phyloP scores from a whole-genome alignment of 2,329 filamentous ascomycete genomes.

The Pseudogymnoascus sp. region DNA sequence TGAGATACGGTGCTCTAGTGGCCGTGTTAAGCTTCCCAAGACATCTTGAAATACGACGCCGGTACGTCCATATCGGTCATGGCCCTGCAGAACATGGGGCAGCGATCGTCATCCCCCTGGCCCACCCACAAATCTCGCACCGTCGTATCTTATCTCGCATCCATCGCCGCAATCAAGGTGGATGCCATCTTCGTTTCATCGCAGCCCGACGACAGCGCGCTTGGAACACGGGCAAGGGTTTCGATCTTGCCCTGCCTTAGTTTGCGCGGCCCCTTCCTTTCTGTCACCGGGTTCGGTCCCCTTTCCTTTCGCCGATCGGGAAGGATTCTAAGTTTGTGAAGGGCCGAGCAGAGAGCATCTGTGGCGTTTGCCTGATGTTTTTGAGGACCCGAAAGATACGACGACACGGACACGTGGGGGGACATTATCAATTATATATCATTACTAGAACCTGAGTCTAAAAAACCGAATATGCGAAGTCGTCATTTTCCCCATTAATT shows the following conservation, averaged over 20 bases:
- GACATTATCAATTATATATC: neutral
- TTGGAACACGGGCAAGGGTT: neutral
- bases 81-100: neutral
- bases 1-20: neutral
- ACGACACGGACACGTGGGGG: neutral
- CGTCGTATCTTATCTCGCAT: neutral
- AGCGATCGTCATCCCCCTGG: neutral
- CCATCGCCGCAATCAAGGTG: neutral
- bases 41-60: neutral
- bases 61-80: neutral
- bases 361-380: neutral
- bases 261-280: neutral
- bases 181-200: neutral
- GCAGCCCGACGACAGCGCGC: neutral
- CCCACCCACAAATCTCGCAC: neutral
- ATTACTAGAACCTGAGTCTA: neutral
- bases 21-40: slow-evolving; percentile 3
- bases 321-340: neutral
- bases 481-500: neutral
- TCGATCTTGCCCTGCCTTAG: neutral
- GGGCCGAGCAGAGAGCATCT: neutral
- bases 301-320: neutral
- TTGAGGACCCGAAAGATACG: neutral
- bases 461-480: neutral
- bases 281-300: neutral